Evolutionary conservation across 805 yeast species (phyloP), one percentile per base, ranked within the genome.

Genomic region (Grigorovia humatica): DNA sequence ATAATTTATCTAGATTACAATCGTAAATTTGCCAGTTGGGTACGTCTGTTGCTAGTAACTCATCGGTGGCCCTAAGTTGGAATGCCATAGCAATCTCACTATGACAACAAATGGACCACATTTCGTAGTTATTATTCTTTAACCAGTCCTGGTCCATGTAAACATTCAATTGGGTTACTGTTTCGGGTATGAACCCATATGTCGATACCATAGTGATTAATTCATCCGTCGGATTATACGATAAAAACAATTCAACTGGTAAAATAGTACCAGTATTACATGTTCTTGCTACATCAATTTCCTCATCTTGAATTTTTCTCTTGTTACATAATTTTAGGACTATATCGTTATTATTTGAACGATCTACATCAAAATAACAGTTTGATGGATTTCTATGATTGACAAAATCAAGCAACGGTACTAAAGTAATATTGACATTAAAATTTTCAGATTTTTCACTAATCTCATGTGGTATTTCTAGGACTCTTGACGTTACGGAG

Each of bases 381-480:
- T 81, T 82, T 46, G 70, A 67, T 29, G 57, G 43, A 19, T 62
- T 64, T 44, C 69, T 66, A 61, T 84, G 91, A 61, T 84, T 84
- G 6, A 77, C 85, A 71, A 78, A 84, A 63, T 84, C 91, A 32
- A 84, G 58, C 1, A 81, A 54, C 0, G 91, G 89, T 0, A 83
- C 86, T 51, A 84, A 62, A 0, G 86, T 76, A 0, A 81, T 72
- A 48, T 77, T 75, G 5, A 77, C 76, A 4, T 63, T 58, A 54
- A 70, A 81, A 45, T 74, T 78, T 12, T 70, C 75, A 7, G 59
- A 54, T 1, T 49, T 52, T 9, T 41, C 52, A 9, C 57, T 57
- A 1, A 56, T 55, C n/a, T 58, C 66, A 59, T 71, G 69, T 0
- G 91, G 90, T 2, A 84, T 82, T 60, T 83, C 89, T 47, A 83